Evolutionary conservation across 2,329 filamentous ascomycete species (phyloP), one percentile per base, ranked within the genome.

Genomic region (Albophoma yamanashiensis): DNA sequence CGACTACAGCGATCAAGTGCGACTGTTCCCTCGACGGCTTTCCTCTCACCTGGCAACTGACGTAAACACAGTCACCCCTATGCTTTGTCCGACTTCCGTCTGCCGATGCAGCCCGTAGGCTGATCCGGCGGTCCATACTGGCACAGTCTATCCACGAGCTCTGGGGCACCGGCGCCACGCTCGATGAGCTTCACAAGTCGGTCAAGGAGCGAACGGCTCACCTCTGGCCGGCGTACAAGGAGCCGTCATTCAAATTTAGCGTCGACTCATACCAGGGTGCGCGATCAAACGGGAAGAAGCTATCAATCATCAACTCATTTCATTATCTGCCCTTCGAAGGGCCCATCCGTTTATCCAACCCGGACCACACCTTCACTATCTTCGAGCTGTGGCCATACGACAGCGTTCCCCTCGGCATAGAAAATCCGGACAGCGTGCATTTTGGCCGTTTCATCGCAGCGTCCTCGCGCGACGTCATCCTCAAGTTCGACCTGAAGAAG

Each of bases 401-500:
- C 58, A 79, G 79, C 40, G 73, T 79, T 15, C 77, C 75, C 38
- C 71, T 77, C 12, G 76, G 76, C 1, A 68, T 82, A 22, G 72
- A 74, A n/a, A 75, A 82, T 2, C 88, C 88, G 0, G 79, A 83
- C 42, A 65, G 59, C 20, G 75, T 91, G 31, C 88, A 88, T 69
- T 81, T 97, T 34, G 91, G 90, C 14, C 85, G 92, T 11, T 83
- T 84, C 60, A 72, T 97, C 31, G 87, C 80, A 2, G 76, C 77
- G 15, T 87, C 89, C 2, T 83, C 82, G 3, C 82, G 93, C 53
- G 84, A 89, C 58, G 78, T 87, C 6, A 80, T 90, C 39, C 78
- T 83, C 42, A 88, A 82, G 31, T 95, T 92, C 68, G 92, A 96
- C 71, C 80, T 99, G 27, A 99, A 99, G 79, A 96, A 96, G 74